These are phyloP conservation scores for Russula earlei DNA, from an alignment of 768 basidiomycete species.

Conservation along the genomic window DNA sequence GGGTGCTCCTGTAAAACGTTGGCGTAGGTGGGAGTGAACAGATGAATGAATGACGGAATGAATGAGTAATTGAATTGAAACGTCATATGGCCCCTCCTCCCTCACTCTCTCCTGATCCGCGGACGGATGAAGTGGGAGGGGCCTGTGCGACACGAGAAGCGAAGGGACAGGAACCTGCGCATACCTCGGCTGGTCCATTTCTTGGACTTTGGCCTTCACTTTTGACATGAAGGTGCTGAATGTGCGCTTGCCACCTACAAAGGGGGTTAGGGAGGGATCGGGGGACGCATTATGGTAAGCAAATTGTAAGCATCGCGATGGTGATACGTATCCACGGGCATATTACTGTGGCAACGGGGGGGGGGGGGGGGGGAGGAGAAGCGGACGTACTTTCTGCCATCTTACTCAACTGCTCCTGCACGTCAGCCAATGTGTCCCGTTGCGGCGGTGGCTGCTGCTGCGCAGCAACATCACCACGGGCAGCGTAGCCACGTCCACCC, in stretches of 20 bases:
- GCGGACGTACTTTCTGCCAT: conserved; percentile 63
- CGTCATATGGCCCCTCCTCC: neutral
- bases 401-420: conserved; percentile 66
- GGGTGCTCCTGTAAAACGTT: conserved; percentile 4
- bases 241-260: conserved; percentile 57
- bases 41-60: neutral
- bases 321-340: no score
- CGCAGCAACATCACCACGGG: conserved; percentile 9
- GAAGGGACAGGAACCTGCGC: neutral
- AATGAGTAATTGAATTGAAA: no score
- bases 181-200: conserved; percentile 52
- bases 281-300: neutral
- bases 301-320: no score
- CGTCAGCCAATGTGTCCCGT: conserved; percentile 51
- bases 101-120: neutral
- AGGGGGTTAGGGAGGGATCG: neutral
- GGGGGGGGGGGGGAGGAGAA: neutral
- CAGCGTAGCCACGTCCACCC: neutral
- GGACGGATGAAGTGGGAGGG: neutral
- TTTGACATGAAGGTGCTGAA: conserved; percentile 62
- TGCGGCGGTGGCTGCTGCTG: conserved; percentile 24
- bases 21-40: neutral
- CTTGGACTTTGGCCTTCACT: conserved; percentile 78
- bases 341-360: no score
- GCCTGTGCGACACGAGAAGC: neutral